Evolutionary conservation across 768 basidiomycete species (phyloP).

Genomic region (Collybia sp.): DNA sequence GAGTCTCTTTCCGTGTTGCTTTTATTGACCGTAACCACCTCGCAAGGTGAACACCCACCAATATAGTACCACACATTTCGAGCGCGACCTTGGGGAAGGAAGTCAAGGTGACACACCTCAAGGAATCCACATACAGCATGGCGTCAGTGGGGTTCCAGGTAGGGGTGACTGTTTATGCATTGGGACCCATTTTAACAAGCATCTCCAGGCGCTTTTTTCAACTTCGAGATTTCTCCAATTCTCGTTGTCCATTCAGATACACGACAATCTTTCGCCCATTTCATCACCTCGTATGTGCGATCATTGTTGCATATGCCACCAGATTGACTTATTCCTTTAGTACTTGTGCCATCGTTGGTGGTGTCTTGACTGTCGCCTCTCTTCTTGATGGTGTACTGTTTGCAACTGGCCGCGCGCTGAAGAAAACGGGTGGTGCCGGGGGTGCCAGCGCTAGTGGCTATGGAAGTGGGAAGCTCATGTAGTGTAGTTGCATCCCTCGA

Average conservation of each 20-base stretch:
- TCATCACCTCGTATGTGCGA: conserved; percentile 84
- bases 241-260: conserved; percentile 88
- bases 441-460: conserved; percentile 24
- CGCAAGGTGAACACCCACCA: conserved; percentile 81
- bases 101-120: conserved; percentile 49
- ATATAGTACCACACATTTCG: conserved; percentile 95
- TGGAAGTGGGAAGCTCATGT: conserved; percentile 40
- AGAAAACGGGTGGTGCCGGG: conserved; percentile 40
- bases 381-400: conserved; percentile 86
- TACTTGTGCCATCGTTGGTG: conserved; percentile 96
- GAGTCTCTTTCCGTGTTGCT: conserved; percentile 16
- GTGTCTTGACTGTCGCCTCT: conserved; percentile 91
- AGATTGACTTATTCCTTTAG: conserved; percentile 31
- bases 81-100: conserved; percentile 79
- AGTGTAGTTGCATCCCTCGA: conserved; percentile 13
- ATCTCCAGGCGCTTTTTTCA: conserved; percentile 71
- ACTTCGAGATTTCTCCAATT: conserved; percentile 97
- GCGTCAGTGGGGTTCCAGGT: conserved; percentile 67
- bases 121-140: conserved; percentile 73
- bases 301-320: conserved; percentile 1
- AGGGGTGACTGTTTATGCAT: conserved; percentile 1
- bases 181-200: neutral
- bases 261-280: conserved; percentile 95
- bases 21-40: conserved; percentile 4
- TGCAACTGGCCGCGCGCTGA: conserved; percentile 70